Evolutionary conservation across 2,329 filamentous ascomycete genomes (phyloP), one percentile per base, ranked within the genome.

Genomic region (Volutella citrinella): DNA sequence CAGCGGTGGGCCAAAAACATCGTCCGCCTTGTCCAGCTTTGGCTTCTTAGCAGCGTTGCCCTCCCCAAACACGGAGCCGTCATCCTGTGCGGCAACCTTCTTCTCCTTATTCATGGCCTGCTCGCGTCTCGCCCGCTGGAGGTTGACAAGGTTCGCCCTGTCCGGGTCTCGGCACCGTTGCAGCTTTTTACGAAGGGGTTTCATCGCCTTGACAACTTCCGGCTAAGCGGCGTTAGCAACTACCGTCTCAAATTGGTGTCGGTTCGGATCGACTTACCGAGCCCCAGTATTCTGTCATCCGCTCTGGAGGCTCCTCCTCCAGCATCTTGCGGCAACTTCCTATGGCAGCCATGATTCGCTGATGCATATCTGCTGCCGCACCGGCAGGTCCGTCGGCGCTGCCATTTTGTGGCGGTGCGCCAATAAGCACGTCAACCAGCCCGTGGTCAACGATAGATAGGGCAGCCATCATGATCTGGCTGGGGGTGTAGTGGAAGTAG

Each of bases 401-500:
- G 1, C 52, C 49, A 25, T 59, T 61, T 8, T 38, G 37, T 4
- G 34, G 67, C 3, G 64, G 61, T 7, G 62, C 55, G 2, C 66
- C 61, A 10, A 78, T 52, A 27, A 79, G 45, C 5, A 61, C 58
- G 40, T 77, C 70, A 4, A 72, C 55, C 19, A 93, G 64, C 1
- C 73, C 76, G 24, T 70, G 64, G 56, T 97, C 91, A 0, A 82
- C 86, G 32, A 94, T 74, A 11, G 83, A 71, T 18, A 96, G 65
- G 0, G 90, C 81, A 0, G 87, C 83, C 40, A 97, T 74, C 81
- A 90, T 90, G 57, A 97, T 95, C 60, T 98, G 93, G 16, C 87
- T 85, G 0, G 93, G 93, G 0, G 91, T 91, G 65, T 87, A 97
- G 61, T 95, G 84, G 64, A 97, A 96, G 66, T 97, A 97, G n/a